Percentiles rank a stretch among this genome's conserved stretches.
These are phyloP conservation scores for Diaporthe eres DNA, from an alignment of 2,329 filamentous ascomycete genomes.

Conservation along the genomic window DNA sequence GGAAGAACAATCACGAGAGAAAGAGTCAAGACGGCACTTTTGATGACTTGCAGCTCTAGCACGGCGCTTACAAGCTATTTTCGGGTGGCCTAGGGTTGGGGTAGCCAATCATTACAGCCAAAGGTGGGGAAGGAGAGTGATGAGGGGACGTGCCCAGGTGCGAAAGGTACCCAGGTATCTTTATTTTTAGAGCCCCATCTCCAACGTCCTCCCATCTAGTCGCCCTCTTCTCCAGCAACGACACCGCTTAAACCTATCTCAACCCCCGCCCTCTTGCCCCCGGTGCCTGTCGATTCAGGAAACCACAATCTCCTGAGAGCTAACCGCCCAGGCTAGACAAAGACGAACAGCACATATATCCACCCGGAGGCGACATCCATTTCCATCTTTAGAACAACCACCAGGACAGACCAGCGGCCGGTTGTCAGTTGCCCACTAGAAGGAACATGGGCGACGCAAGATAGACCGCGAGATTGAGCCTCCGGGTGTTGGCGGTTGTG, in stretches of 20 bases:
- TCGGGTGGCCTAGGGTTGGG: background rate
- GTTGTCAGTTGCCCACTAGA: background rate
- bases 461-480: background rate
- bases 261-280: background rate
- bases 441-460: background rate
- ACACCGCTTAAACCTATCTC: background rate
- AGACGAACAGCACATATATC: constrained; percentile 4
- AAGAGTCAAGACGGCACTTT: constrained; percentile 5
- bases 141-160: background rate
- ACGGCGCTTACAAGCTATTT: constrained; percentile 36
- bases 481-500: background rate
- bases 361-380: constrained; percentile 8
- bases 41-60: constrained; percentile 31
- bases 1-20: background rate
- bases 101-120: constrained; percentile 14
- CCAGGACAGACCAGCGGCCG: constrained; percentile 1
- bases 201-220: background rate
- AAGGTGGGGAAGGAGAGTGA: background rate
- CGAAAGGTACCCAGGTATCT: background rate
- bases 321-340: constrained; percentile 24
- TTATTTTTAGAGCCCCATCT: constrained; percentile 12
- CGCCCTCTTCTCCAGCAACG: background rate
- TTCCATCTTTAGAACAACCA: constrained; percentile 26
- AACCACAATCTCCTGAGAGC: background rate
- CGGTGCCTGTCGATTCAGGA: background rate